Evolutionary conservation across 192 early-diverging fungal species (phyloP).

Genomic region (Funneliformis geosporum): DNA sequence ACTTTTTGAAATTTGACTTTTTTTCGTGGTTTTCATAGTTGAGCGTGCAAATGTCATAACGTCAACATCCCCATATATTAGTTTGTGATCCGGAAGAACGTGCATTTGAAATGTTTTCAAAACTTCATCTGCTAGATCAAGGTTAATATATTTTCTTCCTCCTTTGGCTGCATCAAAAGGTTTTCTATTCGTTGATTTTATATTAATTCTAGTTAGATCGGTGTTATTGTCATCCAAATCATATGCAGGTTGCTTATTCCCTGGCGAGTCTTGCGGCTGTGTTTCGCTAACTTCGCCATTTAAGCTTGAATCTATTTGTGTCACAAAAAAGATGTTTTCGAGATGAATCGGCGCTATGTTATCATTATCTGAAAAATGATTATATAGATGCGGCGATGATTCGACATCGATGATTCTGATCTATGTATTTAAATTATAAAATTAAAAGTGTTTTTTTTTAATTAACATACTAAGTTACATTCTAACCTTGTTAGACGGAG

Average conservation of each 20-base stretch:
- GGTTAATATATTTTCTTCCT: conserved; percentile 23
- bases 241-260: neutral
- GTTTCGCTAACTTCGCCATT: neutral
- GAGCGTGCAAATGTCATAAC: neutral
- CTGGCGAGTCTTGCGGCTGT: neutral
- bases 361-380: neutral
- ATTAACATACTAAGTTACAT: neutral
- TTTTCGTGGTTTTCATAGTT: neutral
- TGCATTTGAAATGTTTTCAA: conserved; percentile 1
- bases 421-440: neutral
- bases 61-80: conserved; percentile 16
- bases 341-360: neutral
- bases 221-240: conserved; percentile 2
- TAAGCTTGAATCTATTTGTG: neutral
- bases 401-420: neutral
- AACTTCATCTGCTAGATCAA: conserved; percentile 10
- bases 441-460: neutral
- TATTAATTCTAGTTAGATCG: neutral
- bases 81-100: neutral
- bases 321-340: neutral
- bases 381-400: neutral
- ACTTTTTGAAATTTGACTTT: conserved; percentile 6
- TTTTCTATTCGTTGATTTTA: neutral
- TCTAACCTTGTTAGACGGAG: neutral
- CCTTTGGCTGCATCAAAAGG: neutral